Conservation (phyloP, 2,329 filamentous ascomycete genomes). For the Myriosclerotinia curreyana region DNA sequence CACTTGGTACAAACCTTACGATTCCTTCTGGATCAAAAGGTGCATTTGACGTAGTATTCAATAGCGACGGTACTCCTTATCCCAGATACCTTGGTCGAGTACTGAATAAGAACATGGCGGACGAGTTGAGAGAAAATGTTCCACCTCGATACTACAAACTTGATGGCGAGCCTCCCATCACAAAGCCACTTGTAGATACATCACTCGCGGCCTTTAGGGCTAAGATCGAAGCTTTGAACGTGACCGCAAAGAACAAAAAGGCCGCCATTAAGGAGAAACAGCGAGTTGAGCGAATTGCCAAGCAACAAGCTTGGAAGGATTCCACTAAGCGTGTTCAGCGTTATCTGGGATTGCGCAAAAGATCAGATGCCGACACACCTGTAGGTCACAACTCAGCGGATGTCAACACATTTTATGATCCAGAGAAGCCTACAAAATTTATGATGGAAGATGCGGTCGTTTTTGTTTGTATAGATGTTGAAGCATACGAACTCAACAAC, state of each 20-base stretch:
- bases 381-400: slow-evolving; percentile 24
- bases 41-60: slow-evolving; percentile 62
- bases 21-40: slow-evolving; percentile 54
- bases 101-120: slow-evolving; percentile 42
- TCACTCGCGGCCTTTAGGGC: slow-evolving; percentile 50
- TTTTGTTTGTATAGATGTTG: slow-evolving; percentile 78
- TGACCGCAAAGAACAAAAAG: slow-evolving; percentile 48
- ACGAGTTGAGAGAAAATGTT: slow-evolving; percentile 35
- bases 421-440: slow-evolving; percentile 46
- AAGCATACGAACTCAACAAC: slow-evolving; percentile 69
- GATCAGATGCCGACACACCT: slow-evolving; percentile 11
- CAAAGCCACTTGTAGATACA: slow-evolving; percentile 38
- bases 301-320: slow-evolving; percentile 51
- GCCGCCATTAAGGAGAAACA: slow-evolving; percentile 48
- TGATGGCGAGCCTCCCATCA: slow-evolving; percentile 32
- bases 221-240: slow-evolving; percentile 52
- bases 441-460: slow-evolving; percentile 55
- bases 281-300: slow-evolving; percentile 47
- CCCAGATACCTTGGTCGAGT: slow-evolving; percentile 67
- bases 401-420: slow-evolving; percentile 43
- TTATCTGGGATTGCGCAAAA: slow-evolving; percentile 65
- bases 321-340: slow-evolving; percentile 63
- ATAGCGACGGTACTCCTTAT: slow-evolving; percentile 54
- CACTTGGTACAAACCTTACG: slow-evolving; percentile 51
- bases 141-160: slow-evolving; percentile 35